Conservation (phyloP, 352 stramenopile genomes). For the Pilasporangium apinafurcum region DNA sequence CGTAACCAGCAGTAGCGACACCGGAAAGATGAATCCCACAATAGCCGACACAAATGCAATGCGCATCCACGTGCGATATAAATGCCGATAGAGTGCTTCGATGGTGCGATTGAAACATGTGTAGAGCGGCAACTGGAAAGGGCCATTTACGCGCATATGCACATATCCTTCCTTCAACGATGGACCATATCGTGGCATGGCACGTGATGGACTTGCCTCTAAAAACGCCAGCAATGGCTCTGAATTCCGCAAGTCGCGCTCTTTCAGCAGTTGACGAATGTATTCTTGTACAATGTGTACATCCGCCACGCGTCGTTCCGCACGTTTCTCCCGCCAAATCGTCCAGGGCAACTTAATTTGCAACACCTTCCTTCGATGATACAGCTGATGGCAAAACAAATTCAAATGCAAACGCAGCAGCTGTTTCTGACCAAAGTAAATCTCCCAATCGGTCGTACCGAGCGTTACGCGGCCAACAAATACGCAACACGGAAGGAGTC, state of each 20-base stretch:
- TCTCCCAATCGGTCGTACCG: slow-evolving; percentile 76
- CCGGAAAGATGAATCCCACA: slow-evolving; percentile 76
- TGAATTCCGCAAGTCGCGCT: slow-evolving; percentile 65
- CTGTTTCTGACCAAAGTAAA: slow-evolving; percentile 86
- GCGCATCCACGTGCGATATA: slow-evolving; percentile 84
- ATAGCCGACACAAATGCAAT: slow-evolving; percentile 78
- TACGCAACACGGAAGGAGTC: slow-evolving; percentile 74
- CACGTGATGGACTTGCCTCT: slow-evolving; percentile 70
- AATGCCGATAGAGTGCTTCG: slow-evolving; percentile 73
- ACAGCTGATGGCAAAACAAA: slow-evolving; percentile 39
- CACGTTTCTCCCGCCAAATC: slow-evolving; percentile 76
- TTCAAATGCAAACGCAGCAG: slow-evolving; percentile 68
- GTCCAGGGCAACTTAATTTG: slow-evolving; percentile 64
- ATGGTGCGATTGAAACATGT: slow-evolving; percentile 82
- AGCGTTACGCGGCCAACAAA: slow-evolving; percentile 76
- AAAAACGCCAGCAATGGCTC: slow-evolving; percentile 75
- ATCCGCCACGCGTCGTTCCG: slow-evolving; percentile 58
- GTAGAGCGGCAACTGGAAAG: slow-evolving; percentile 81
- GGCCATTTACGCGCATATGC: slow-evolving; percentile 86
- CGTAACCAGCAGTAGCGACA: slow-evolving; percentile 67
- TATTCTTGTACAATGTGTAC: slow-evolving; percentile 73
- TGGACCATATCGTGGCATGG: slow-evolving; percentile 66
- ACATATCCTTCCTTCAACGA: slow-evolving; percentile 85
- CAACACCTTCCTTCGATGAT: slow-evolving; percentile 40
- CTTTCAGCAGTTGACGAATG: slow-evolving; percentile 51